phyloP scores from a whole-genome alignment of 768 basidiomycete species.

The Udeniomyces megalosporus region DNA sequence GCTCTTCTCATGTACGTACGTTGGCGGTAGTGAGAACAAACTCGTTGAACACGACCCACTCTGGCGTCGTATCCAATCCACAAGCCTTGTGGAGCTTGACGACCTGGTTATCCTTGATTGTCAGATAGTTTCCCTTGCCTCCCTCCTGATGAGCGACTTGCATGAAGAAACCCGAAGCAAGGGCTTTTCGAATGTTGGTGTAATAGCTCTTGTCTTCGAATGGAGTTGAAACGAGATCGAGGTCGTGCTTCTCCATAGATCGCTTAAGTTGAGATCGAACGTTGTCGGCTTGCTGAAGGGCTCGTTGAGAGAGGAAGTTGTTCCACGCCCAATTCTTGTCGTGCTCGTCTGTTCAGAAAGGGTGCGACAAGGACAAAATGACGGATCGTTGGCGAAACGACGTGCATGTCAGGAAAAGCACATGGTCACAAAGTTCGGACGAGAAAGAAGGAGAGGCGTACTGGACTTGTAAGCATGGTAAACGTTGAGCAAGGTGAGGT shows the following conservation, averaged over 20 bases:
- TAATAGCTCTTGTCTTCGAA: conserved; percentile 50
- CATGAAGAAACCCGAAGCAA: conserved; percentile 95
- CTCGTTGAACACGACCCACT: conserved; percentile 73
- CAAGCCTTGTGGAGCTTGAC: conserved; percentile 15
- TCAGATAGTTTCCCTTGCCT: conserved; percentile 68
- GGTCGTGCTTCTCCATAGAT: conserved; percentile 73
- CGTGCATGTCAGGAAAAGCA: neutral
- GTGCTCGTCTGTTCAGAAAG: conserved; percentile 38
- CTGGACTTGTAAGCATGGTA: conserved; percentile 80
- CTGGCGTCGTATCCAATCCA: conserved; percentile 13
- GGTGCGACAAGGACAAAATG: too few species aligned
- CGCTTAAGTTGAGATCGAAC: conserved; percentile 76
- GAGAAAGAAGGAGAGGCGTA: conserved; percentile 29
- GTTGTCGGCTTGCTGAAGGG: conserved; percentile 80
- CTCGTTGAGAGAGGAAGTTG: conserved; percentile 68
- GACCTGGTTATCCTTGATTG: conserved; percentile 81
- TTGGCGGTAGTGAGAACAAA: conserved; percentile 71
- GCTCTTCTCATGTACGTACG: too few species aligned
- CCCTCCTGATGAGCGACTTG: conserved; percentile 91
- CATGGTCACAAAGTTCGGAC: neutral
- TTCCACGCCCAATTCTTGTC: conserved; percentile 83
- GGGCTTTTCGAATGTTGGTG: conserved; percentile 57
- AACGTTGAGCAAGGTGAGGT: conserved; percentile 83
- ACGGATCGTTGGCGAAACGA: neutral
- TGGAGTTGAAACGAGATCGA: conserved; percentile 51